Evolutionary conservation across 805 yeast genomes (phyloP).

Genomic region (Saccharomycopsis capsularis): DNA sequence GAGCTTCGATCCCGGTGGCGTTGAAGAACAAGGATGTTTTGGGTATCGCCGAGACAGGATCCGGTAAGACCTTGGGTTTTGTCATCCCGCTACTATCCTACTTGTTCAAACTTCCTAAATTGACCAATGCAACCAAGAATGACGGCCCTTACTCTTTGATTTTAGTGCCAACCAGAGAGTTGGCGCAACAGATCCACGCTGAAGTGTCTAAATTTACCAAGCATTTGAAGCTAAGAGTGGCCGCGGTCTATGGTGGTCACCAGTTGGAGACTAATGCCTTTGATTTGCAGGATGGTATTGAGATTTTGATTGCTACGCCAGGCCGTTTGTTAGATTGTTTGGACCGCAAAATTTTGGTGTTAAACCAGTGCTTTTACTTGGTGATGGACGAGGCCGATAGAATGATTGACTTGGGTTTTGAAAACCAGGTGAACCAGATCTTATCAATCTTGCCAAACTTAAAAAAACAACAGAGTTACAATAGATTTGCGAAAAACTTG

Average conservation of each 20-base stretch:
- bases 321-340: slow-evolving; percentile 82
- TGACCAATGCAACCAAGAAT: slow-evolving; percentile 23
- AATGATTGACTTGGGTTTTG: slow-evolving; percentile 94
- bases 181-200: slow-evolving; percentile 76
- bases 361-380: slow-evolving; percentile 57
- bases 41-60: slow-evolving; percentile 95
- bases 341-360: slow-evolving; percentile 54
- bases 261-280: slow-evolving; percentile 65
- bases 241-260: slow-evolving; percentile 86
- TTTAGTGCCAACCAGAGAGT: slow-evolving; percentile 88
- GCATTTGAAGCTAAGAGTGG: slow-evolving; percentile 36
- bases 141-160: slow-evolving; percentile 73
- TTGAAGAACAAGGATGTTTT: slow-evolving; percentile 55
- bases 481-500: slow-evolving; percentile 3
- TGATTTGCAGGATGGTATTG: slow-evolving; percentile 57
- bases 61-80: slow-evolving; percentile 88
- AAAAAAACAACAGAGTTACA: slow-evolving; percentile 15
- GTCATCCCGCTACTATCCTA: slow-evolving; percentile 63
- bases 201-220: slow-evolving; percentile 52
- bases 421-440: slow-evolving; percentile 63
- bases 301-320: slow-evolving; percentile 87
- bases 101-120: slow-evolving; percentile 38
- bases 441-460: slow-evolving; percentile 44
- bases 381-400: slow-evolving; percentile 93
- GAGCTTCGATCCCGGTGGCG: slow-evolving; percentile 78